Conservation (phyloP, 169 alveolate genomes). For the Theileria parva region DNA sequence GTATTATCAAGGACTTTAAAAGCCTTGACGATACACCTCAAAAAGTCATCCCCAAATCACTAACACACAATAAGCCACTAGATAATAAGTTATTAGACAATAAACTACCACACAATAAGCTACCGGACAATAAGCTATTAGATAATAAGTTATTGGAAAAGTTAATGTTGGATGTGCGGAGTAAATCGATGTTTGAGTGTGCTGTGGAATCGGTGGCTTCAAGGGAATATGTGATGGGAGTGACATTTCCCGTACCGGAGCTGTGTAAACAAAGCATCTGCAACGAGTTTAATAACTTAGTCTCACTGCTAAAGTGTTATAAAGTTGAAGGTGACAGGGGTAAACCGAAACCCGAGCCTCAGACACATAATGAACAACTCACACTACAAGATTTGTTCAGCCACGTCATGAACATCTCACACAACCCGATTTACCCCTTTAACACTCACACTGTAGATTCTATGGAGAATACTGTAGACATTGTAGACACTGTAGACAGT, state of each 20-base stretch:
- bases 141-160: background rate
- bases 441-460: too few relatives aligned
- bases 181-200: too few relatives aligned
- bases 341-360: background rate
- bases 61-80: too few relatives aligned
- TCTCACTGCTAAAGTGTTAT: background rate
- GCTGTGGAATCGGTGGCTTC: too few relatives aligned
- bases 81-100: too few relatives aligned
- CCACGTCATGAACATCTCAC: too few relatives aligned
- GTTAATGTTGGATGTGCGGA: too few relatives aligned
- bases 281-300: background rate
- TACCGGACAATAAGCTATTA: background rate
- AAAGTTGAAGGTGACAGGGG: background rate
- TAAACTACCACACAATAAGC: too few relatives aligned
- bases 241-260: conserved; percentile 10
- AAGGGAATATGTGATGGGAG: background rate
- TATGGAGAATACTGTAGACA: too few relatives aligned
- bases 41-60: background rate
- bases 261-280: background rate
- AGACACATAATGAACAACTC: background rate
- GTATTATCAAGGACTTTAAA: conserved; percentile 23
- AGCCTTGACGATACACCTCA: conserved; percentile 5
- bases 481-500: too few relatives aligned
- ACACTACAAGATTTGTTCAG: background rate
- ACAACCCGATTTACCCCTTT: too few relatives aligned